Conservation (phyloP, 352 stramenopile genomes). For the Saprolegnia diclina region DNA sequence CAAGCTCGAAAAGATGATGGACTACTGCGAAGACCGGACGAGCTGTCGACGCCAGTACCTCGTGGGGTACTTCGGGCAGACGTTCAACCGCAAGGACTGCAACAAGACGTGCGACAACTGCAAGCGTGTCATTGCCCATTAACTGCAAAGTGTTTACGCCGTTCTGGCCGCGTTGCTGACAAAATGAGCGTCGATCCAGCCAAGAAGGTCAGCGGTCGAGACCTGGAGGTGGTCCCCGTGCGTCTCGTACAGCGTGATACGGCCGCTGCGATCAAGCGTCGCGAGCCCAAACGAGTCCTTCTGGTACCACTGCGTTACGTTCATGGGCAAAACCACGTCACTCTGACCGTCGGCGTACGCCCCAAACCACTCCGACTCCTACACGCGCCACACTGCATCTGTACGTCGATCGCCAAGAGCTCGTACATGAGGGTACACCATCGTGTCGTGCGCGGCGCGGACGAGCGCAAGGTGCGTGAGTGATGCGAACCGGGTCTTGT, state of each 20-base stretch:
- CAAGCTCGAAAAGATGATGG: conserved; percentile 26
- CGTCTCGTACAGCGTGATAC: conserved; percentile 87
- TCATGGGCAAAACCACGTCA: conserved; percentile 71
- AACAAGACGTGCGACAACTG: conserved; percentile 25
- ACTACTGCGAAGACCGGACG: conserved; percentile 23
- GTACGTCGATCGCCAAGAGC: too few species aligned
- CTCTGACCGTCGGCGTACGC: conserved; percentile 73
- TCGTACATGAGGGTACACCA: conserved; percentile 66
- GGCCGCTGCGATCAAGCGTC: conserved; percentile 78
- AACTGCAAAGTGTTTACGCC: neutral
- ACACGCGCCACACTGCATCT: neutral
- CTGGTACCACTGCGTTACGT: conserved; percentile 90
- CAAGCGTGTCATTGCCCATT: conserved; percentile 25
- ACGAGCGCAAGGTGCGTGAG: conserved; percentile 87
- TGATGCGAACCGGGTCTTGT: conserved; percentile 84
- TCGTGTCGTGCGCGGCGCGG: conserved; percentile 82
- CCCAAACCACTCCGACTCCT: conserved; percentile 83
- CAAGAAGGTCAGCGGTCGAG: conserved; percentile 67
- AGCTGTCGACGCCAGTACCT: conserved; percentile 22
- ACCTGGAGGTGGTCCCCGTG: conserved; percentile 90
- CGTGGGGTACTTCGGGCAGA: conserved; percentile 23
- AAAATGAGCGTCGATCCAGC: conserved; percentile 82
- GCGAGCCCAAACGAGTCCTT: conserved; percentile 89
- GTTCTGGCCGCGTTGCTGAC: neutral
- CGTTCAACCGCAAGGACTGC: conserved; percentile 24